Evolutionary conservation across 1,284 basidiomycete species (phyloP), one percentile per base, ranked within the genome.

Genomic region (Sporisorium exsertum): DNA sequence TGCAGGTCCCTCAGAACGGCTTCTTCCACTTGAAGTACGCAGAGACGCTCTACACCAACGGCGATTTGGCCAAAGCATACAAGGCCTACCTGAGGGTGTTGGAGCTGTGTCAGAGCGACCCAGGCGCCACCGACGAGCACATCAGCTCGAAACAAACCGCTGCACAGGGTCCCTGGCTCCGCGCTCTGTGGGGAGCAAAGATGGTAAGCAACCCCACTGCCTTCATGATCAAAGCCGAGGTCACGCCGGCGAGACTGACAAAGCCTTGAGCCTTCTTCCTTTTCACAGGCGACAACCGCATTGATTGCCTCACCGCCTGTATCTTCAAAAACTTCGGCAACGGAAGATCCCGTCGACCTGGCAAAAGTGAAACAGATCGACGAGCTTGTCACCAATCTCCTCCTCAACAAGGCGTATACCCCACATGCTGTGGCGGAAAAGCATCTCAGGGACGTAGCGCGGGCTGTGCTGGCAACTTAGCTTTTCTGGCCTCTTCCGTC

Each of bases 1-100:
- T 95, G 20, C 89, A 96, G 32, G 89, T 91, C 0, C 93, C 94
- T 0, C 93, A 94, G 77, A 95, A 94, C 78, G 91, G 92, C 0
- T 93, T 94, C 81, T 91, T 92, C 63, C 89, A 91, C 64, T 88
- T 95, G 15, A 91, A 92, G 78, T 92, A 91, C 63, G 94, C 94
- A 0, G 94, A 97, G 86, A 93, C 92, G 10, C 93, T 93, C 0
- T 94, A 94, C 83, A 93, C 93, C 0, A 88, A 90, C 10, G 91
- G 88, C 5, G 87, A 89, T 4, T 90, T 93, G 82, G 68, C 42
- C 18, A 77, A 79, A 50, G 72, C 79, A 42, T 84, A 80, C 80
- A 83, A 81, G 62, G 72, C 75, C n/a, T 83, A 76, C 59, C 66
- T 82, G 22, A 68, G 80, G 22, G 78, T 83, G 15, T 60, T 85